phyloP scores from a whole-genome alignment of 225 moss, liverwort and hornwort species.

The Anthoceros angustus region DNA sequence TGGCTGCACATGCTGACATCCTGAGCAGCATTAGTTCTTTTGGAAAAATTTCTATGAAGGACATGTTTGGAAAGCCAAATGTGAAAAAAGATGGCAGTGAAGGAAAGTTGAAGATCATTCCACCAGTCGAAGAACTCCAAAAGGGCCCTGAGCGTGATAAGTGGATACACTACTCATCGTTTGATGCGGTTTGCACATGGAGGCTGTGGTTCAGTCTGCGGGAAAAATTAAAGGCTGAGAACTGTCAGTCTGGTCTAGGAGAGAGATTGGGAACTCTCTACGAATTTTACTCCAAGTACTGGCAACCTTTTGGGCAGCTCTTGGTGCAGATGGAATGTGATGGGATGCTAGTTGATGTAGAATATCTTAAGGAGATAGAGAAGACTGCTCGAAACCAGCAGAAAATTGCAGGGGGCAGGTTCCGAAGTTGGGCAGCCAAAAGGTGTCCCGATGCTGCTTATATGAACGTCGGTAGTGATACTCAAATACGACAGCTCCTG shows the following conservation, averaged over 20 bases:
- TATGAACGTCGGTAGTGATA: constrained; percentile 98
- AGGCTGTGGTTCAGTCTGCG: constrained; percentile 74
- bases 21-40: constrained; percentile 7
- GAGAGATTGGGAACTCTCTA: constrained; percentile 45
- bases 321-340: constrained; percentile 90
- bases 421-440: constrained; percentile 85
- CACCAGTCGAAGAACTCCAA: constrained; percentile 86
- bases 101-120: constrained; percentile 73
- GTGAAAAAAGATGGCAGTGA: constrained; percentile 75
- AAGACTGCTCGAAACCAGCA: constrained; percentile 72
- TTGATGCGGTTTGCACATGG: constrained; percentile 97
- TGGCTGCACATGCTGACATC: neutral
- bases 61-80: constrained; percentile 83
- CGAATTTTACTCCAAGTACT: constrained; percentile 65
- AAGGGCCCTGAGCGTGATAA: constrained; percentile 58
- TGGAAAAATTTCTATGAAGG: constrained; percentile 93
- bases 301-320: constrained; percentile 83
- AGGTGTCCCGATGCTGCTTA: constrained; percentile 67
- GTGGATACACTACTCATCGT: constrained; percentile 94
- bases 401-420: constrained; percentile 46
- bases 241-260: constrained; percentile 47
- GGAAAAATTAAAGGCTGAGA: constrained; percentile 31
- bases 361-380: constrained; percentile 74
- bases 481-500: constrained; percentile 86
- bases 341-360: constrained; percentile 86